Evolutionary conservation across 768 basidiomycete genomes (phyloP), one percentile per base, ranked within the genome.

Genomic region (Lentinus tigrinus): DNA sequence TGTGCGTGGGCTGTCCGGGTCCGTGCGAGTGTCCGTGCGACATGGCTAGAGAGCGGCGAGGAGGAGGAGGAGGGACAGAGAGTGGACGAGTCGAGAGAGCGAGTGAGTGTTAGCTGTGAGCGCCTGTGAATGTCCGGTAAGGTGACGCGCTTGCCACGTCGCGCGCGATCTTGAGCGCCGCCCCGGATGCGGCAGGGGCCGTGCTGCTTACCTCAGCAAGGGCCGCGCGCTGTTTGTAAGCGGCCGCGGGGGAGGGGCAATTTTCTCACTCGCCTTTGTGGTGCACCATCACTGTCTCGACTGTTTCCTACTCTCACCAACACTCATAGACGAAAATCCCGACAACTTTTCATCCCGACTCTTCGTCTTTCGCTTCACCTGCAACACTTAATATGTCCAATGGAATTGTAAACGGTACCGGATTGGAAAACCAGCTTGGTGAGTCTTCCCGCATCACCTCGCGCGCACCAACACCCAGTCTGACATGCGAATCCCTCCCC

Each of bases 331-430:
- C 71, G 61, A 70, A 63, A 69, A 67, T 52, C 54, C 53, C 63
- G 63, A 61, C 51, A 47, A 36, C 61, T 58, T 65, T 60, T 59
- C 61, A 59, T 63, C 66, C 55, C 54, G 58, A 60, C 43, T 55
- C 67, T 74, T 74, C 70, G 63, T 70, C 65, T 69, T 65, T 63
- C 44, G 56, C 57, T 70, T 67, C 64, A 55, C 24, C 40, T 43
- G 50, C 51, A 48, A 55, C 44, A 61, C 70, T 72, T 79, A 82
- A 88, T 90, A 92, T 92, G 90, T 86, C 89, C 79, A 91, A 91
- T 92, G 90, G 88, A 84, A 84, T 85, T 81, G 84, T 90, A 88
- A 90, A 91, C 77, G 85, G 81, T 69, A 73, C 81, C 74, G 85
- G 81, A 77, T 77, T 91, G 69, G 89, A 92, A 81, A 78, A 79